Evolutionary conservation across 1,284 basidiomycete species (phyloP).

Genomic region (Rhodotorula sp.): DNA sequence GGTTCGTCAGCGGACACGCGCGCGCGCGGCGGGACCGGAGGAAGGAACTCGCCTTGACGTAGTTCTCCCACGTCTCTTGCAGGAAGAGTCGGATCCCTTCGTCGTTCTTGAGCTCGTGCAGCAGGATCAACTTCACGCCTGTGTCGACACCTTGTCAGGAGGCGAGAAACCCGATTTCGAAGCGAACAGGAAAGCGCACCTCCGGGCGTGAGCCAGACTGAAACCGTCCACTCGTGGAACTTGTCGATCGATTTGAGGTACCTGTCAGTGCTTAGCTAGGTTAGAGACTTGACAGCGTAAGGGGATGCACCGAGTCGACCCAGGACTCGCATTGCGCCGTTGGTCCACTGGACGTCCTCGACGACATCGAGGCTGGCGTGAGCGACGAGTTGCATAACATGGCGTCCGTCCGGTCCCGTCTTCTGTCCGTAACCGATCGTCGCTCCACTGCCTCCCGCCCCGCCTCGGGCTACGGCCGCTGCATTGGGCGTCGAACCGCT

Average conservation of each 20-base stretch:
- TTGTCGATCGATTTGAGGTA: conserved; percentile 89
- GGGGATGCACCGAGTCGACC: neutral
- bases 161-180: conserved; percentile 24
- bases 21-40: neutral
- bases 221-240: conserved; percentile 96
- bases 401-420: conserved; percentile 52
- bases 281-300: neutral
- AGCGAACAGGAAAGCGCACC: conserved; percentile 60
- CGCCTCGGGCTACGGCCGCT: neutral
- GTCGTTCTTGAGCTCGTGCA: conserved; percentile 93
- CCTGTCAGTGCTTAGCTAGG: conserved; percentile 56
- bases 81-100: conserved; percentile 90
- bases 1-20: neutral
- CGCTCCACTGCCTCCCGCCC: neutral
- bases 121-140: conserved; percentile 87
- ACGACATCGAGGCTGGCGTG: conserved; percentile 88
- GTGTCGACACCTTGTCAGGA: neutral
- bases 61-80: conserved; percentile 89
- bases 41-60: conserved; percentile 71
- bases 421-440: conserved; percentile 40
- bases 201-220: conserved; percentile 86
- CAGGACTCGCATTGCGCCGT: conserved; percentile 71
- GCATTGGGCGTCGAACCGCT: neutral
- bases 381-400: conserved; percentile 95
- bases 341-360: conserved; percentile 83